Percentiles rank a stretch among this genome's conserved stretches.
Conservation (phyloP, 2,329 filamentous ascomycete species). For the Colletotrichum horii region DNA sequence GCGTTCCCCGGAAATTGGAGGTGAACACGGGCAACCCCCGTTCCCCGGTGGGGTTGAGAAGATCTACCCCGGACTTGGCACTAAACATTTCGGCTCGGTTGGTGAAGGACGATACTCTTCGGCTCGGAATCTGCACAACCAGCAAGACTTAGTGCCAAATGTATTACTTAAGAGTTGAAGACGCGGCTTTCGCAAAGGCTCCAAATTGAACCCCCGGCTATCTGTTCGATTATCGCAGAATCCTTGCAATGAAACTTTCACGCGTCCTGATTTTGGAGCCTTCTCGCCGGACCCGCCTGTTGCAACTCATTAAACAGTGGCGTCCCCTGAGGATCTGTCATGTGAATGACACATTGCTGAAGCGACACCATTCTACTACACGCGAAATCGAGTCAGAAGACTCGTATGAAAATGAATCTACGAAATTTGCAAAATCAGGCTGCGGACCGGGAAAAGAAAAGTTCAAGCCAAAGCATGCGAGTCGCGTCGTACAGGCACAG, state of each 20-base stretch:
- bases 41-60: constrained; percentile 4
- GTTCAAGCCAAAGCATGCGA: not conserved
- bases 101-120: not conserved
- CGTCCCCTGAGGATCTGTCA: not conserved
- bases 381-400: not conserved
- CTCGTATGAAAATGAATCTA: not conserved
- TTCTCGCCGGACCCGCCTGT: not conserved
- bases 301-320: not conserved
- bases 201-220: not conserved
- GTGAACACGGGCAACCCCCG: not conserved
- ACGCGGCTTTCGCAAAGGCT: not conserved
- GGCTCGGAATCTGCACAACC: not conserved
- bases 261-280: not conserved
- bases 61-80: not conserved
- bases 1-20: not conserved
- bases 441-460: not conserved
- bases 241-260: not conserved
- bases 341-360: not conserved
- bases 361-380: not conserved
- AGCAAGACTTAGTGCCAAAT: not conserved
- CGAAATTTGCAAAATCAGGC: not conserved
- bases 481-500: not conserved
- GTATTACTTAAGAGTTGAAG: not conserved
- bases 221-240: not conserved
- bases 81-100: not conserved